Conservation (phyloP, 805 yeast species). For the Jamesozyma jinghongensis region DNA sequence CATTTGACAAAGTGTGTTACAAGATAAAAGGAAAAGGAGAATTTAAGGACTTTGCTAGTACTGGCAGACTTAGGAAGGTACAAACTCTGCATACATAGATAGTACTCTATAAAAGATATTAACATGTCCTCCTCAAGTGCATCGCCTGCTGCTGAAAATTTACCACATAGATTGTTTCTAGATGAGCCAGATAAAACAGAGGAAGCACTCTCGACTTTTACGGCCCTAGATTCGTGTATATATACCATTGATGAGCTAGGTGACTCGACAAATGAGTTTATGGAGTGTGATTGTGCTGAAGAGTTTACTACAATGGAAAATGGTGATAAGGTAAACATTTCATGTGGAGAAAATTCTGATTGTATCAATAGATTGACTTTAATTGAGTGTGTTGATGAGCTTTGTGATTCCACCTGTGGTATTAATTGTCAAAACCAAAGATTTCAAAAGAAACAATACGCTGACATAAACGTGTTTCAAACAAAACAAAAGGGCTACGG, state of each 20-base stretch:
- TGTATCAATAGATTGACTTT: constrained; percentile 90
- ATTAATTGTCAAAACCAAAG: constrained; percentile 76
- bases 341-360: constrained; percentile 79
- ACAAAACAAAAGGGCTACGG: constrained; percentile 89
- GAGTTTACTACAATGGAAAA: constrained; percentile 22
- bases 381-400: constrained; percentile 75
- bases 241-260: constrained; percentile 60
- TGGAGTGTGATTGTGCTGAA: constrained; percentile 84
- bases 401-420: constrained; percentile 56
- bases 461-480: constrained; percentile 67
- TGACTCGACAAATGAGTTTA: constrained; percentile 54
- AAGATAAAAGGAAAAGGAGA: too few relatives aligned
- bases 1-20: too few relatives aligned
- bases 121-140: constrained; percentile 1
- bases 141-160: background rate
- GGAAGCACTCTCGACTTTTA: constrained; percentile 59
- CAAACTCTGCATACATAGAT: too few relatives aligned
- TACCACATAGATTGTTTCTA: constrained; percentile 13
- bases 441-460: constrained; percentile 69
- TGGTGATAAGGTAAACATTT: constrained; percentile 37
- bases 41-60: too few relatives aligned
- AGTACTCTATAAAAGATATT: background rate
- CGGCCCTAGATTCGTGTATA: constrained; percentile 45
- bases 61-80: too few relatives aligned
- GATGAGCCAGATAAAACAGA: constrained; percentile 49